Evolutionary conservation across 78 protist genomes (phyloP).

Genomic region (Trichosphaerium sp.): DNA sequence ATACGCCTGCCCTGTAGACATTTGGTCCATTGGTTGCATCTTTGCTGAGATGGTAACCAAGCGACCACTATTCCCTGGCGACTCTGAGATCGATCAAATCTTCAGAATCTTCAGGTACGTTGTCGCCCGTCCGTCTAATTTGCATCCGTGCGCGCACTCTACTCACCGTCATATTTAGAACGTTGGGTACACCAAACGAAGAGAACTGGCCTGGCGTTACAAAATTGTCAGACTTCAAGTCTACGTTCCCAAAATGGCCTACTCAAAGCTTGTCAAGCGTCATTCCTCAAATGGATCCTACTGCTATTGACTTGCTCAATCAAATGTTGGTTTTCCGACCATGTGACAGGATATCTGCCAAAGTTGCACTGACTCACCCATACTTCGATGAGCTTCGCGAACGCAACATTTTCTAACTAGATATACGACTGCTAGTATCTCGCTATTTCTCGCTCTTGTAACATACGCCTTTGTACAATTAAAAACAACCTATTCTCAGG

Average conservation of each 20-base stretch:
- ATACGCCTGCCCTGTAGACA: constrained; percentile 92
- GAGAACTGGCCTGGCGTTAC: constrained; percentile 75
- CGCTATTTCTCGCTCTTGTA: too few species aligned
- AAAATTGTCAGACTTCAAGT: constrained; percentile 65
- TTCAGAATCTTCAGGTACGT: constrained; percentile 67
- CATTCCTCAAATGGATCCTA: constrained; percentile 32
- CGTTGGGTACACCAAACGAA: constrained; percentile 86
- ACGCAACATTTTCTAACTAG: too few species aligned
- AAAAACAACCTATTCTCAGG: too few species aligned
- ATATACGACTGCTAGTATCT: too few species aligned
- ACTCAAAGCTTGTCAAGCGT: constrained; percentile 31
- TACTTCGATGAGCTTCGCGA: constrained; percentile 71
- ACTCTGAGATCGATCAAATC: constrained; percentile 85
- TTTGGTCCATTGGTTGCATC: constrained; percentile 96
- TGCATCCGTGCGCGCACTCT: constrained; percentile 13
- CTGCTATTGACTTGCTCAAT: constrained; percentile 49
- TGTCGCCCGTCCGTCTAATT: background rate
- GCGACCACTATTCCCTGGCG: constrained; percentile 89
- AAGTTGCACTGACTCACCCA: constrained; percentile 69
- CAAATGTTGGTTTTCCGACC: constrained; percentile 80
- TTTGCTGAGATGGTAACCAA: constrained; percentile 92
- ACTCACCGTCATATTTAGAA: background rate
- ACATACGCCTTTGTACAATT: too few species aligned
- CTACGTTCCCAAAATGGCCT: constrained; percentile 66
- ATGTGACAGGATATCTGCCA: constrained; percentile 69